These are phyloP conservation scores for Hygrocybe punicea DNA, from an alignment of 768 basidiomycete species.

Conservation along the genomic window DNA sequence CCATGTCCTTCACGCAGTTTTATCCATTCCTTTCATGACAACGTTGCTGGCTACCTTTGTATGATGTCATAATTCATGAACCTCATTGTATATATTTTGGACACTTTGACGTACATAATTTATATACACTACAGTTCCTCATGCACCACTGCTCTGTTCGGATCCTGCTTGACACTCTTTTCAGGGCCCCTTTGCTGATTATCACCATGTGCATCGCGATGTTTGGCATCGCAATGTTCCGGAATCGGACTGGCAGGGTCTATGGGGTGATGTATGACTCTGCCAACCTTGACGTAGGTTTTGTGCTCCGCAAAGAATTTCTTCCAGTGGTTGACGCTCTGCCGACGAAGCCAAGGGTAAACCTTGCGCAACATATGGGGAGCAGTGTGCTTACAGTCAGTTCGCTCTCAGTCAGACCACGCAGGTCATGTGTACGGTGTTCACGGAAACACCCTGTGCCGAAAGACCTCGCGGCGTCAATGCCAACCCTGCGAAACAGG, in stretches of 20 bases:
- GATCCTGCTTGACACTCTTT: conserved; percentile 29
- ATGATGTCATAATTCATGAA: background rate
- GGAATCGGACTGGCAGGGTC: conserved; percentile 74
- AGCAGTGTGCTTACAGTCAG: conserved; percentile 47
- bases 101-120: conserved; percentile 9
- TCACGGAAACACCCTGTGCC: conserved; percentile 90
- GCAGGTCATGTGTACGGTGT: conserved; percentile 87
- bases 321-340: conserved; percentile 88
- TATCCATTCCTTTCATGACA: background rate
- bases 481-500: conserved; percentile 58
- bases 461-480: conserved; percentile 89
- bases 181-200: conserved; percentile 54
- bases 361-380: background rate
- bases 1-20: background rate
- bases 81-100: conserved; percentile 10
- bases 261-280: conserved; percentile 70
- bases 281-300: conserved; percentile 74
- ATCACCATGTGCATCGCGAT: conserved; percentile 26
- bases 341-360: background rate
- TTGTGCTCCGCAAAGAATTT: conserved; percentile 81
- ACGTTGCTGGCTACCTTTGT: background rate
- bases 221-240: conserved; percentile 66
- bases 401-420: conserved; percentile 73
- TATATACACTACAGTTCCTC: conserved; percentile 35
- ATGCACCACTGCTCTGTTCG: conserved; percentile 26